These are phyloP conservation scores for Diversispora epigaea DNA, from an alignment of 192 early-diverging fungal species.

Conservation along the genomic window DNA sequence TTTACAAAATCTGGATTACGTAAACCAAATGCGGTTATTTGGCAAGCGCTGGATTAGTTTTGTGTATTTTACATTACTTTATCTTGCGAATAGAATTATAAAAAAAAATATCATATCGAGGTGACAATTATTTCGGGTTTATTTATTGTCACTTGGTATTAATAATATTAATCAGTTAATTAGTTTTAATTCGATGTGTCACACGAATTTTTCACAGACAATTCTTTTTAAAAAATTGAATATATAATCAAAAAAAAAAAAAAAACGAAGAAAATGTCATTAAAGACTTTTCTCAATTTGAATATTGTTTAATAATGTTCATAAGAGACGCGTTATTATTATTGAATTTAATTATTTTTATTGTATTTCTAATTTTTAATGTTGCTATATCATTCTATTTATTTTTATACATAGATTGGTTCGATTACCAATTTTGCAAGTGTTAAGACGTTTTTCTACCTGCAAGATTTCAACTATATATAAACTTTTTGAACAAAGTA, in stretches of 20 bases:
- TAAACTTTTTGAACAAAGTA: too few species aligned
- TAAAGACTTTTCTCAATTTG: too few species aligned
- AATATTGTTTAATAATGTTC: too few species aligned
- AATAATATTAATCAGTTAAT: neutral
- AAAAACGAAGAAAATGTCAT: neutral
- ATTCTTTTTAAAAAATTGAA: conserved; percentile 1
- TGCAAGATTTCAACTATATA: too few species aligned
- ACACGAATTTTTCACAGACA: neutral
- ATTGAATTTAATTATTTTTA: too few species aligned
- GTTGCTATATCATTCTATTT: too few species aligned
- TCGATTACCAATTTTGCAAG: too few species aligned
- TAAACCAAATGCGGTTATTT: neutral
- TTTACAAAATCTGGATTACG: neutral
- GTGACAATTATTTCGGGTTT: neutral
- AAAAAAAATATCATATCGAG: neutral
- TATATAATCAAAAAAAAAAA: conserved; percentile 7
- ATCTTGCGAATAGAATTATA: conserved; percentile 6
- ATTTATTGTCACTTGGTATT: neutral
- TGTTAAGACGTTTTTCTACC: too few species aligned
- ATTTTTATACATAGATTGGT: too few species aligned
- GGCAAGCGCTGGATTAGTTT: conserved; percentile 7
- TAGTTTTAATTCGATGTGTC: neutral
- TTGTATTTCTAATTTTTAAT: too few species aligned
- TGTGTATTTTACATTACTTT: conserved; percentile 12
- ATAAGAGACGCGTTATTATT: too few species aligned